Evolutionary conservation across 2,329 filamentous ascomycete species (phyloP).

Genomic region (Aspergillus sp.): DNA sequence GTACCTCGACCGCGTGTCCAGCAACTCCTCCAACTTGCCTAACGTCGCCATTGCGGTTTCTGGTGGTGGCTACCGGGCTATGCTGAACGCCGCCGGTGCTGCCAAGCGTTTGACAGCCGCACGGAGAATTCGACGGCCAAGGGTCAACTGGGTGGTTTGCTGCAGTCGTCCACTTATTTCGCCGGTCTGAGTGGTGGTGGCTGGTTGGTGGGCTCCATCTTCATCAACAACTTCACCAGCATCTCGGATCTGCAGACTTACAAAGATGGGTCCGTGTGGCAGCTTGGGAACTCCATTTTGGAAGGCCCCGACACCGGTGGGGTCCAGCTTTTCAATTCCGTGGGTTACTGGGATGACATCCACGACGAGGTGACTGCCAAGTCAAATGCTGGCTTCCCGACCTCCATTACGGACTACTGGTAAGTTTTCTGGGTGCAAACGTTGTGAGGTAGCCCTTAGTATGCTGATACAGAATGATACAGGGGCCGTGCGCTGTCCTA

Average conservation of each 20-base stretch:
- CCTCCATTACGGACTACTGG: constrained; percentile 82
- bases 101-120: constrained; percentile 71
- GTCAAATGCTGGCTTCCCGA: constrained; percentile 54
- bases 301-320: constrained; percentile 22
- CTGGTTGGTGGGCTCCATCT: constrained; percentile 80
- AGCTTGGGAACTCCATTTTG: constrained; percentile 42
- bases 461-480: neutral
- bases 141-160: constrained; percentile 69
- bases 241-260: constrained; percentile 39
- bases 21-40: constrained; percentile 51
- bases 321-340: constrained; percentile 41
- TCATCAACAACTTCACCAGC: constrained; percentile 68
- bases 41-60: constrained; percentile 72
- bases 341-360: constrained; percentile 57
- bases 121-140: constrained; percentile 52
- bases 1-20: constrained; percentile 57
- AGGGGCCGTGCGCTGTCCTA: constrained; percentile 67
- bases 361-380: constrained; percentile 53
- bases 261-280: constrained; percentile 17
- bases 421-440: constrained; percentile 14
- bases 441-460: neutral
- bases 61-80: constrained; percentile 79
- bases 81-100: constrained; percentile 78
- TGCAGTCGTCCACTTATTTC: constrained; percentile 76
- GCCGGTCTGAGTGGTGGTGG: constrained; percentile 74